Evolutionary conservation across 2,329 filamentous ascomycete genomes (phyloP).

Genomic region (Kalmusia sp.): DNA sequence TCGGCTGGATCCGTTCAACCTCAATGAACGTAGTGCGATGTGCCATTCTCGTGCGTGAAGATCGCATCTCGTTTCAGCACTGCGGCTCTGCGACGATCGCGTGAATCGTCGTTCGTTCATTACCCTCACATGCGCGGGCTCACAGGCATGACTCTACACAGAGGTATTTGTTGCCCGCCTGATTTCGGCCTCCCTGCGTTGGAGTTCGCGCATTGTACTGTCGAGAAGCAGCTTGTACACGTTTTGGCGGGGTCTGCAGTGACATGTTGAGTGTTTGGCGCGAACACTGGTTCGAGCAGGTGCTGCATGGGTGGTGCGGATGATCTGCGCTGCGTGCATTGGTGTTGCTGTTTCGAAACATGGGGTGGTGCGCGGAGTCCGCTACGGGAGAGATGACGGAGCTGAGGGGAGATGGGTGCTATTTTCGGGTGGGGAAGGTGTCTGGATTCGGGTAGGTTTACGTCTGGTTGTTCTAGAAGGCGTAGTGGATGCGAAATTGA

Average conservation of each 20-base stretch:
- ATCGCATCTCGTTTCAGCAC: background rate
- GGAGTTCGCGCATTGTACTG: background rate
- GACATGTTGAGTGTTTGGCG: background rate
- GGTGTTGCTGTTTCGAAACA: slow-evolving; percentile 4
- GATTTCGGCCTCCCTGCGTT: too few relatives aligned
- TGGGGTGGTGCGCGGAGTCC: background rate
- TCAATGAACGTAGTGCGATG: background rate
- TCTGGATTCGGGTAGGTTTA: too few relatives aligned
- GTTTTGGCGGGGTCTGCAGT: background rate
- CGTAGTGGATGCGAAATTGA: too few relatives aligned
- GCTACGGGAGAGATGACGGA: background rate
- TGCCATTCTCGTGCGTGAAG: background rate
- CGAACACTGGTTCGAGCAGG: slow-evolving; percentile 7
- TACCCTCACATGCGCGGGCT: too few relatives aligned
- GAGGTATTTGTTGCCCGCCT: too few relatives aligned
- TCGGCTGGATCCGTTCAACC: background rate
- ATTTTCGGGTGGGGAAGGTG: too few relatives aligned
- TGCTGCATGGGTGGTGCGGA: background rate
- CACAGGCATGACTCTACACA: too few relatives aligned
- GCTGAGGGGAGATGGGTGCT: background rate
- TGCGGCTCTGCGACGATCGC: slow-evolving; percentile 1
- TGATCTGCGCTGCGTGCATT: background rate
- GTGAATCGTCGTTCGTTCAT: background rate
- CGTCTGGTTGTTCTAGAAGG: too few relatives aligned
- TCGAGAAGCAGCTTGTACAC: background rate